phyloP scores from a whole-genome alignment of 2,329 filamentous ascomycete genomes.

The Paraconiothyrium sp. region DNA sequence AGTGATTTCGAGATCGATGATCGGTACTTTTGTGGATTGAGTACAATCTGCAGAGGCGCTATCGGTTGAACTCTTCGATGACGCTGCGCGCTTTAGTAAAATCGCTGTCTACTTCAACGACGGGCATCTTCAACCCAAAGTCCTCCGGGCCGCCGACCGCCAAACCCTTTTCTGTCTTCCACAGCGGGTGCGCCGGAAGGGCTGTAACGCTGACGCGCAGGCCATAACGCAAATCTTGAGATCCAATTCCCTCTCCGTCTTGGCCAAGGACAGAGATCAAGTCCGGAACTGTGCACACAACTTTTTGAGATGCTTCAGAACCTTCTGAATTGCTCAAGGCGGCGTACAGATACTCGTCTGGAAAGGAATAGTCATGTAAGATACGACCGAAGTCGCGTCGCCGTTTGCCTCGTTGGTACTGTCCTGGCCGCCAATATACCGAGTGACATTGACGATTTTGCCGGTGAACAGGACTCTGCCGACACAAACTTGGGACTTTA shows the following conservation, averaged over 20 bases:
- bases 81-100: constrained; percentile 65
- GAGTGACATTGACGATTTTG: neutral
- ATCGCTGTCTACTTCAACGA: constrained; percentile 60
- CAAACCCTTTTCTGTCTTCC: constrained; percentile 61
- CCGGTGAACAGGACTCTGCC: neutral
- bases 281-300: constrained; percentile 61
- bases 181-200: constrained; percentile 63
- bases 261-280: constrained; percentile 60
- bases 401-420: neutral
- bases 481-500: neutral
- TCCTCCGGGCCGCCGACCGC: constrained; percentile 61
- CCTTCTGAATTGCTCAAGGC: constrained; percentile 32
- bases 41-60: neutral
- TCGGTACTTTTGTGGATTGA: neutral
- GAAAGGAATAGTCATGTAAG: constrained; percentile 57
- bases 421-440: neutral
- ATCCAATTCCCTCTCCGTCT: constrained; percentile 60
- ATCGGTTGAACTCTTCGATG: constrained; percentile 58
- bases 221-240: constrained; percentile 65
- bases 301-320: constrained; percentile 48
- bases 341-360: constrained; percentile 69
- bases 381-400: neutral
- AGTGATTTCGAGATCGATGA: no score
- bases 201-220: constrained; percentile 62
- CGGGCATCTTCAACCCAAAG: constrained; percentile 59